These are phyloP conservation scores for Letharia columbiana DNA, from an alignment of 495 filamentous ascomycete species.

Conservation along the genomic window DNA sequence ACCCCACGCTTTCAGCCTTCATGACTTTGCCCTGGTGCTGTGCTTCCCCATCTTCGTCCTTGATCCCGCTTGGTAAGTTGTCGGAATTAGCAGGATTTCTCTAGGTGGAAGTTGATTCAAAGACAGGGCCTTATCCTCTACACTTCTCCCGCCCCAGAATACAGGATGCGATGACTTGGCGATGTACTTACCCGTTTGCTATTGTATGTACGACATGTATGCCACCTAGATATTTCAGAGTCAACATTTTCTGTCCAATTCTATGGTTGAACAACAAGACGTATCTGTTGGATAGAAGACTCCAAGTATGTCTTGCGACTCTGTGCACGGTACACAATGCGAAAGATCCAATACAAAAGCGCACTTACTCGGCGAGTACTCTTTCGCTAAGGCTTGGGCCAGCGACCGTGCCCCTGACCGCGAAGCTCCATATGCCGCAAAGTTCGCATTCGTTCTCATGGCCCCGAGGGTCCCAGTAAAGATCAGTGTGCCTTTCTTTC, in stretches of 20 bases:
- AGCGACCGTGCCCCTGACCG: slow-evolving; percentile 36
- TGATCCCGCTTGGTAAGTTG: slow-evolving; percentile 36
- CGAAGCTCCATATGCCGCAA: slow-evolving; percentile 39
- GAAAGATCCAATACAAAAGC: background rate
- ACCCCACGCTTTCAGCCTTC: slow-evolving; percentile 36
- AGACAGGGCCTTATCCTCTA: background rate
- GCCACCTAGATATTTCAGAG: slow-evolving; percentile 23
- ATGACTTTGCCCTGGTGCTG: slow-evolving; percentile 37
- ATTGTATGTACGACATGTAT: slow-evolving; percentile 43
- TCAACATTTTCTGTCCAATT: background rate
- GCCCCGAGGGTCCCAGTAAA: slow-evolving; percentile 43
- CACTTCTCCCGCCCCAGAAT: background rate
- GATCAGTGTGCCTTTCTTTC: slow-evolving; percentile 42
- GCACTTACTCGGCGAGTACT: slow-evolving; percentile 32
- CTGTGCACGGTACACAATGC: background rate
- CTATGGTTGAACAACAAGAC: background rate
- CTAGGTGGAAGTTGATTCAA: background rate
- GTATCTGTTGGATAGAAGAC: background rate
- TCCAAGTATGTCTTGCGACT: background rate
- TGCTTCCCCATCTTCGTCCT: slow-evolving; percentile 36
- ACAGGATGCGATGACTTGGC: background rate
- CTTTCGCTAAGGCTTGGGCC: slow-evolving; percentile 39
- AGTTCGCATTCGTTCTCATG: slow-evolving; percentile 37
- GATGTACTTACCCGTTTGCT: background rate
- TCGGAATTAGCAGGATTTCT: background rate